Base-by-base conservation (phyloP, 805 yeast species). In the Zygoascus flipseniorum region DNA sequence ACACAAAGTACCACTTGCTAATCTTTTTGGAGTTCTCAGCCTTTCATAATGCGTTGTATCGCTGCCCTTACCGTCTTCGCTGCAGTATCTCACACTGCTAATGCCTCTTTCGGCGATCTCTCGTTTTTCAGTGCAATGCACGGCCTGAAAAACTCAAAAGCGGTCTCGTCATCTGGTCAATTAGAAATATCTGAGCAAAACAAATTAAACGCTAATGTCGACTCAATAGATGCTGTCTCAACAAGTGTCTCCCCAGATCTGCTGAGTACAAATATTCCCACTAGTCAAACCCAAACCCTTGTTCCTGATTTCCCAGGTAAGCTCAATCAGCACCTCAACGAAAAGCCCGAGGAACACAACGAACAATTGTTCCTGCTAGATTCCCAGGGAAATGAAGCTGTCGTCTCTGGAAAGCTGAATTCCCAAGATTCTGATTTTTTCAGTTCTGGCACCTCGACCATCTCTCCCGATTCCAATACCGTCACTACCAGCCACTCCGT, bases 71-170 rank as follows among this genome's bases (percentile, higher is more conserved):
- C 47, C 35, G 49, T 56, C 41, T 28, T 32, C 41, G 47, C 39
- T n/a, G 37, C 51, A 28, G 51, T 47, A 26, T 39, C 50, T 46
- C 37, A 42, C 31, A 42, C 47, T 48, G 26, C 16, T 4, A 3
- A 16, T 42, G 44, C 44, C 44, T 42, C 44, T 42, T 42, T 42
- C 44, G 39, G 39, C 39, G 39, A 35, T 35, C 39, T 35, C 39
- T 35, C 39, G 39, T 35, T 35, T 35, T 35, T 35, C 16, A 35
- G 39, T 35, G 39, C 39, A 5, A 35, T 35, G 39, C 39, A 35
- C 39, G 16, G 16, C 16, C 13, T 35, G 16, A 3, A 35, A 35
- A 35, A 35, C 39, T 35, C 39, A 35, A 35, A 35, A 35, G 16
- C 16, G 4, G 16, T 8, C 8, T 35, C 39, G 3, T 35, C 39